A percentile compares a stretch with the other conserved stretches of the same genome.
Evolutionary conservation across 768 basidiomycete species (phyloP).

Genomic region (Termitomyces sp.): DNA sequence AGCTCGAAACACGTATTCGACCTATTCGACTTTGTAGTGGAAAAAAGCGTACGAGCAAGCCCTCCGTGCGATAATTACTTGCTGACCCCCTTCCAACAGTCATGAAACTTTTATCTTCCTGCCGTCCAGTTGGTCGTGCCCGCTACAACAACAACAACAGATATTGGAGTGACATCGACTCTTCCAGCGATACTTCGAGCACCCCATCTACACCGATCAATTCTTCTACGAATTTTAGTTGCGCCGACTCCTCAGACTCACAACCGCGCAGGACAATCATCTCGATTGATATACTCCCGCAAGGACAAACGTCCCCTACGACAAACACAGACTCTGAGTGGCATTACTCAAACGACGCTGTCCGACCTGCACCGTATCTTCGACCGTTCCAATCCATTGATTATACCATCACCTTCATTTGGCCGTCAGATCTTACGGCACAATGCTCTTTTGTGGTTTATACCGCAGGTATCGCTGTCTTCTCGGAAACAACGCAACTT

Average conservation of each 20-base stretch:
- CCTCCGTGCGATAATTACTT: constrained; percentile 2
- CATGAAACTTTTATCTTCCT: constrained; percentile 40
- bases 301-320: constrained; percentile 11
- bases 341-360: constrained; percentile 13
- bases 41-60: constrained; percentile 52
- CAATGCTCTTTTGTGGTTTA: constrained; percentile 54
- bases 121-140: constrained; percentile 17
- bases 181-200: constrained; percentile 34
- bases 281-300: constrained; percentile 42
- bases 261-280: constrained; percentile 30
- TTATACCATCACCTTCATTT: constrained; percentile 60
- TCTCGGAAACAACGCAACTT: constrained; percentile 44
- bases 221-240: constrained; percentile 25
- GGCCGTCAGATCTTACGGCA: constrained; percentile 41
- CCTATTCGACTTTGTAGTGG: no score
- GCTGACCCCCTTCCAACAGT: constrained; percentile 28
- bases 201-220: constrained; percentile 35
- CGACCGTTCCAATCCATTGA: constrained; percentile 58
- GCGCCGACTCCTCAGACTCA: constrained; percentile 9
- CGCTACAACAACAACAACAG: constrained; percentile 14
- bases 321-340: constrained; percentile 3
- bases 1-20: no score
- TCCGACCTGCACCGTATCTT: constrained; percentile 38
- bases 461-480: constrained; percentile 41
- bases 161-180: constrained; percentile 29